Evolutionary conservation across 805 yeast genomes (phyloP).

Genomic region (Nakazawaea holstii): DNA sequence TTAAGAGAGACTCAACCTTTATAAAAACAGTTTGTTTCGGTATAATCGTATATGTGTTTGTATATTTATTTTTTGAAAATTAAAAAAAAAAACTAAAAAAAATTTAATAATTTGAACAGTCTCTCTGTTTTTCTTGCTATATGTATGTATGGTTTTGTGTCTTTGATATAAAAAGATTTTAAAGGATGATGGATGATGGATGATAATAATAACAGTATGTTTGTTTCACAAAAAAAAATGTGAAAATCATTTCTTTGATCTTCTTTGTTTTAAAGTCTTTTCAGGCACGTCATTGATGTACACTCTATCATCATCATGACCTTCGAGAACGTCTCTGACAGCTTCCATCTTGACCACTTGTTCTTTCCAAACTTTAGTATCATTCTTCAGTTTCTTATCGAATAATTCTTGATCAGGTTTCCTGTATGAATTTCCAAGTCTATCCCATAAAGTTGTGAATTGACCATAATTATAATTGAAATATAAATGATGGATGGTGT

Average conservation of each 20-base stretch:
- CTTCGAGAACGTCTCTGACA: constrained; percentile 78
- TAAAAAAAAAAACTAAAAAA: too few relatives aligned
- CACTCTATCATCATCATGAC: constrained; percentile 68
- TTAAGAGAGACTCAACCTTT: constrained; percentile 52
- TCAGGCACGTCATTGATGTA: constrained; percentile 43
- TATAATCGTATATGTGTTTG: background rate
- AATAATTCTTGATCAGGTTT: constrained; percentile 86
- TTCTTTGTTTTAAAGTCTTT: constrained; percentile 27
- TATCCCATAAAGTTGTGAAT: constrained; percentile 97
- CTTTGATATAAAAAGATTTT: too few relatives aligned
- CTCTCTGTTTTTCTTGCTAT: too few relatives aligned
- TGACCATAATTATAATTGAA: constrained; percentile 98
- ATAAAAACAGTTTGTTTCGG: background rate
- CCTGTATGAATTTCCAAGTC: constrained; percentile 91
- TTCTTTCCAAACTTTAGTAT: constrained; percentile 56
- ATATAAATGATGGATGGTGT: constrained; percentile 93
- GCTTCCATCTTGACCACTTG: constrained; percentile 74
- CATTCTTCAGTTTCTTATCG: constrained; percentile 53
- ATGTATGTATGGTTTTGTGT: too few relatives aligned
- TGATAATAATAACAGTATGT: too few relatives aligned
- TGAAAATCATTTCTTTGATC: background rate
- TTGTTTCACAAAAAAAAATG: background rate
- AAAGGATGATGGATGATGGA: too few relatives aligned
- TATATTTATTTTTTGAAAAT: background rate
- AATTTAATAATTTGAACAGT: too few relatives aligned